Evolutionary conservation across 1,139 yeast genomes (phyloP), one percentile per base, ranked within the genome.

Genomic region (Diutina sp.): DNA sequence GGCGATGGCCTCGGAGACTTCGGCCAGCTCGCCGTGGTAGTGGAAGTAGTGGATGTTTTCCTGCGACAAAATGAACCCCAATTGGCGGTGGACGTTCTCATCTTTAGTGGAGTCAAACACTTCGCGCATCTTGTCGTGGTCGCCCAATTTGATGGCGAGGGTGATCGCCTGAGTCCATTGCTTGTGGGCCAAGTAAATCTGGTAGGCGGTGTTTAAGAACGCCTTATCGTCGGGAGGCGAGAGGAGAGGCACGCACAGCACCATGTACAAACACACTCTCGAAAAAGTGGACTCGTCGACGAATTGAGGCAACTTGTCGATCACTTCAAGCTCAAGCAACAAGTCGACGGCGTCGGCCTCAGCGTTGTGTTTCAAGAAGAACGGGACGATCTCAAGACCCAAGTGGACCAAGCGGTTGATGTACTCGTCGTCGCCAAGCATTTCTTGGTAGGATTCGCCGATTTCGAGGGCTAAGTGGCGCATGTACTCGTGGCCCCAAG

Each of bases 331-430:
- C 71, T 93, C 99, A 59, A 90, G 76, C 62, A 95, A 77, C 63
- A 93, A 76, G 72, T 93, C 99, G 38, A 93, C 96, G 1, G 99
- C 99, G 69, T 93, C 99, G 9, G 97, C 97, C 72, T 95, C 99
- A 46, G 97, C 99, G 68, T 95, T 93, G 72, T 93, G 98, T 66
- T 88, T 85, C 64, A 93, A 78, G 73, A 93, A 93, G 66, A 85
- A 88, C 35, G 97, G 97, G 45, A 89, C 93, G 64, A 95, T 86
- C 63, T 85, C 81, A 62, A 89, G 72, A 3, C 96, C 81, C 62
- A 93, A 78, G 54, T 78, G 76, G 57, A 87, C 71, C 62, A 95
- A 76, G 55, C 78, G 80, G 14, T 67, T 69, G 41, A 72, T 66
- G 55, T 66, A 63, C 3, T 58, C 70, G 47, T 80, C 84, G 56